Evolutionary conservation across 441 rosid genomes (phyloP), one percentile per base, ranked within the genome.

Genomic region (Isatis lusitanica): DNA sequence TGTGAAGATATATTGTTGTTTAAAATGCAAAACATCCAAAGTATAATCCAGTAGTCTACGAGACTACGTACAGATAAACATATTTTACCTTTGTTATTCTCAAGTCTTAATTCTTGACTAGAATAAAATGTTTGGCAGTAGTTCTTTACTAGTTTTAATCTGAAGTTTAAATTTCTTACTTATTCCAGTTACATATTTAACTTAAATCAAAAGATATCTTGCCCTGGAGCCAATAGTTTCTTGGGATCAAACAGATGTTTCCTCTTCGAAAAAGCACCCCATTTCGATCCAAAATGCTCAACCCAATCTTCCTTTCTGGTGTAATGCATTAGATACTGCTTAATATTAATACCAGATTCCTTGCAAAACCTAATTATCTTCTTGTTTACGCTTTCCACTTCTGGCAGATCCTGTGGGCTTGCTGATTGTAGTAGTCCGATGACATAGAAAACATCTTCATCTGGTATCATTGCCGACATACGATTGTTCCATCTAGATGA

Each of bases 171-270:
- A 7, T 47, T 47, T 3, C 1, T 50, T 18, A 10, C n/a, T 57
- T 15, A 10, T 57, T 35, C 43, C 26, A 26, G 15, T 35, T 58
- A 58, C 44, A 58, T 36, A 11, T 28, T 0, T 53, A 53, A 53
- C 17, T 21, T 6, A n/a, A n/a, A 72, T 84, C 53, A 76, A 84
- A 94, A 92, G 64, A 94, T 90, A 66, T 64, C 79, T 51, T 94
- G 99, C 24, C 99, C 99, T 1, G 99, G 98, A 35, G 97, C 84
- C 13, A 92, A 60, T 31, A 94, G 53, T 88, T 63, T 84, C 76
- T 83, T 88, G 3, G 98, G 99, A 82, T 94, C 99, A 81, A 87
- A 90, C 39, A 8, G 48, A 5, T 31, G 9, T 82, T 94, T 94
- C 24, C 78, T 83, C 35, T 74, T 74, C 1, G 7, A 64, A 44